Percentiles rank a stretch among this genome's conserved stretches.
phyloP scores from a whole-genome alignment of 139 green algal genomes.

The Yamagishiella unicocca region DNA sequence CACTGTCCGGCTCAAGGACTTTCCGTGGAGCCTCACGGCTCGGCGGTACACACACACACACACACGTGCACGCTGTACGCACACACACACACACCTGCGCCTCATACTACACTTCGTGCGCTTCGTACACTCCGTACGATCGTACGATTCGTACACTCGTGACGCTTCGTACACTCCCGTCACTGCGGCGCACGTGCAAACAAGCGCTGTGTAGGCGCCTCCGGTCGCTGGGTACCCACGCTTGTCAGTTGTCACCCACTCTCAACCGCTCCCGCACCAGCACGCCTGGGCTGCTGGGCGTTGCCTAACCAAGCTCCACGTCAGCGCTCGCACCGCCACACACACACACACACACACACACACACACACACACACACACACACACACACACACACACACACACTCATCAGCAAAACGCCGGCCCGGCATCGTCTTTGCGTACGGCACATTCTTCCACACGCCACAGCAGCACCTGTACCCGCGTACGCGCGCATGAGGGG shows the following conservation, averaged over 20 bases:
- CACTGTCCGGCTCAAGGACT: too few relatives aligned
- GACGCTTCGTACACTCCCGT: neutral
- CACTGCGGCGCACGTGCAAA: neutral
- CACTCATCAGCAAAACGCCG: neutral
- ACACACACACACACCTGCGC: neutral
- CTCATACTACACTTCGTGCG: neutral
- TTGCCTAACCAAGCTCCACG: neutral
- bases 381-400: neutral
- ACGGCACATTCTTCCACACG: neutral
- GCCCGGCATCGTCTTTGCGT: too few relatives aligned
- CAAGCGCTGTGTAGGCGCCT: neutral
- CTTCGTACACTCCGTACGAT: neutral
- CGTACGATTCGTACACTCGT: too few relatives aligned
- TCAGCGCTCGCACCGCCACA: neutral
- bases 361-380: neutral
- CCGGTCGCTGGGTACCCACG: neutral
- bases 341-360: neutral
- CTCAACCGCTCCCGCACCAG: too few relatives aligned
- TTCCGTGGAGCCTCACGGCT: too few relatives aligned
- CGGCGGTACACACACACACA: neutral
- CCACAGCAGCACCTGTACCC: neutral
- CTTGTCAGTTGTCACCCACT: neutral
- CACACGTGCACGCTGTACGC: neutral
- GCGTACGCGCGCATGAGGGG: too few relatives aligned
- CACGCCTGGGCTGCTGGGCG: too few relatives aligned